Evolutionary conservation across 805 yeast species (phyloP).

Genomic region (Tetrapisispora fleetii): DNA sequence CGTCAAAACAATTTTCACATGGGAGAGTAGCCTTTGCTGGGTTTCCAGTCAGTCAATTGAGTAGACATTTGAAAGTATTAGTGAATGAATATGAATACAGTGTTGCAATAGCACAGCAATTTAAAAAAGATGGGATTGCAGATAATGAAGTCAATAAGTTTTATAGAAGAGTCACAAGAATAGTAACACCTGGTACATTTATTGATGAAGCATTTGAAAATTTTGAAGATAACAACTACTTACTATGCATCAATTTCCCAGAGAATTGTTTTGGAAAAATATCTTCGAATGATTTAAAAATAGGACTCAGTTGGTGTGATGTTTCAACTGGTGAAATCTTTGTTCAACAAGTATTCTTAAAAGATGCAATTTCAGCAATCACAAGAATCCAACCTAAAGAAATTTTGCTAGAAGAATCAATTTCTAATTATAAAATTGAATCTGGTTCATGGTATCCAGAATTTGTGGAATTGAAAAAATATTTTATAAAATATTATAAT

Average conservation of each 20-base stretch:
- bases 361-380: slow-evolving; percentile 57
- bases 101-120: slow-evolving; percentile 80
- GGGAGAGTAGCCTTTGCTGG: slow-evolving; percentile 75
- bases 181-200: slow-evolving; percentile 88
- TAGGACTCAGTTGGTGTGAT: slow-evolving; percentile 86
- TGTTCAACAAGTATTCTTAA: slow-evolving; percentile 53
- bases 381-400: slow-evolving; percentile 77
- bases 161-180: slow-evolving; percentile 62
- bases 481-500: slow-evolving; percentile 45
- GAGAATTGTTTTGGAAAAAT: slow-evolving; percentile 32
- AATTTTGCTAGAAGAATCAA: slow-evolving; percentile 46
- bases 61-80: slow-evolving; percentile 60
- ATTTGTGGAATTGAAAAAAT: slow-evolving; percentile 47
- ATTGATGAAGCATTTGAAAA: slow-evolving; percentile 79
- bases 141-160: slow-evolving; percentile 34
- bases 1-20: slow-evolving; percentile 40
- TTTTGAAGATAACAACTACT: slow-evolving; percentile 57
- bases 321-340: slow-evolving; percentile 71
- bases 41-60: slow-evolving; percentile 65
- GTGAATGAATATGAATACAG: slow-evolving; percentile 61
- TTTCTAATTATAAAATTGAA: slow-evolving; percentile 32
- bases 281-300: slow-evolving; percentile 31
- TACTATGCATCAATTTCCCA: slow-evolving; percentile 58
- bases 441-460: slow-evolving; percentile 48
- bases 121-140: slow-evolving; percentile 18